Percentiles rank a stretch among this genome's conserved stretches.
These are phyloP conservation scores for Cyphellophora attinorum DNA, from an alignment of 2,329 filamentous ascomycete genomes.

Conservation along the genomic window DNA sequence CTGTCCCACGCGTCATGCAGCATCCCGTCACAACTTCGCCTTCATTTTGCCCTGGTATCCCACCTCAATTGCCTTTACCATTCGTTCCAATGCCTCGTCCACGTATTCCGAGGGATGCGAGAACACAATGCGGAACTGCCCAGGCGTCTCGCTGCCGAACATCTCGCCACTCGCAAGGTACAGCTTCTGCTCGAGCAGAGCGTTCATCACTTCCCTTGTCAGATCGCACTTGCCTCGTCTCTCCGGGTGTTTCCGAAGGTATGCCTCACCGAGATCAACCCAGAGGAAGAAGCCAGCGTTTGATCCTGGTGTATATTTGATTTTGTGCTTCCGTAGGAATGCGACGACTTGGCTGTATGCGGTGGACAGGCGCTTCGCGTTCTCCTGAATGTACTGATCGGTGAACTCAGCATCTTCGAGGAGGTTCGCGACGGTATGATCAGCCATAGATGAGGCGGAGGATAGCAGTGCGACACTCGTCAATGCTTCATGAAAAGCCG, in stretches of 20 bases:
- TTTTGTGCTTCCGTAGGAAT: conserved; percentile 30
- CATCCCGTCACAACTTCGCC: not conserved
- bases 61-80: not conserved
- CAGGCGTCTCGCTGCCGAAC: conserved; percentile 29
- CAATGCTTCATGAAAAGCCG: conserved; percentile 29
- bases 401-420: conserved; percentile 36
- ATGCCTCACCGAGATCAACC: conserved; percentile 35
- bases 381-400: conserved; percentile 34
- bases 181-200: conserved; percentile 27
- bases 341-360: conserved; percentile 30
- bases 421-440: conserved; percentile 29
- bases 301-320: conserved; percentile 37
- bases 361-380: conserved; percentile 30
- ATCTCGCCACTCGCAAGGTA: conserved; percentile 26
- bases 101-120: conserved; percentile 18
- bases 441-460: conserved; percentile 36
- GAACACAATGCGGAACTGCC: conserved; percentile 36
- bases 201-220: conserved; percentile 21
- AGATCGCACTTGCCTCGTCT: not conserved
- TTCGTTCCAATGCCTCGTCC: not conserved
- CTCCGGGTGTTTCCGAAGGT: conserved; percentile 2
- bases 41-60: not conserved
- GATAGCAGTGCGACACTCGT: conserved; percentile 35
- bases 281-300: conserved; percentile 52
- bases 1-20: too few species aligned